Evolutionary conservation across 208 protist genomes (phyloP).

Genomic region (Acanthamoeba castellanii): DNA sequence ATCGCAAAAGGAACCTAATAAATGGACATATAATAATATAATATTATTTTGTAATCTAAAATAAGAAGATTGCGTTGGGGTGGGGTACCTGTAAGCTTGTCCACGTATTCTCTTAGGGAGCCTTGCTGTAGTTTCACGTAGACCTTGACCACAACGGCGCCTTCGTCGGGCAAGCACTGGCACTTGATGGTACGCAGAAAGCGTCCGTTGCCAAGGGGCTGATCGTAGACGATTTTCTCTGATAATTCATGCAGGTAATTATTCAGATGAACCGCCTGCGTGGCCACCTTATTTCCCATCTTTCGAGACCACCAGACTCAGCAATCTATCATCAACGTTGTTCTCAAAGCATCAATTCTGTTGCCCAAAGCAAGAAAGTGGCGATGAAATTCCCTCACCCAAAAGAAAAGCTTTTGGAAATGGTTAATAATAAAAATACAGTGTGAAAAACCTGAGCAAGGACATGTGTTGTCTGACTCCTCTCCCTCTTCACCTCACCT

Average conservation of each 20-base stretch:
- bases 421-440: too few species aligned
- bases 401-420: too few species aligned
- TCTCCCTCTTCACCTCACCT: too few species aligned
- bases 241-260: conserved; percentile 48
- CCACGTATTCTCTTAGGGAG: conserved; percentile 55
- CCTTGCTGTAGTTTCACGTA: conserved; percentile 79
- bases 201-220: conserved; percentile 81
- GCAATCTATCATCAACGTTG: not conserved
- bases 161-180: conserved; percentile 72
- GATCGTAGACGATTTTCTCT: conserved; percentile 61
- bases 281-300: conserved; percentile 54
- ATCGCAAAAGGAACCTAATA: too few species aligned
- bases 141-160: conserved; percentile 83
- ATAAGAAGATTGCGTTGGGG: not conserved
- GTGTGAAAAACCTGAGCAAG: too few species aligned
- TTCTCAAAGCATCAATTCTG: too few species aligned
- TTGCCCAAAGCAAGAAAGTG: too few species aligned
- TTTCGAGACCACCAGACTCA: not conserved
- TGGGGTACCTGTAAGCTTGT: conserved; percentile 71
- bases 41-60: not conserved
- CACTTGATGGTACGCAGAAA: conserved; percentile 83
- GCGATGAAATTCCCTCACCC: too few species aligned
- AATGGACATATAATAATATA: not conserved
- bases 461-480: too few species aligned
- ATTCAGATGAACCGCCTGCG: conserved; percentile 1